A percentile compares a stretch with the other conserved stretches of the same genome.
These are phyloP conservation scores for Chernovozyma aurita DNA, from an alignment of 1,139 yeast genomes.

Conservation along the genomic window DNA sequence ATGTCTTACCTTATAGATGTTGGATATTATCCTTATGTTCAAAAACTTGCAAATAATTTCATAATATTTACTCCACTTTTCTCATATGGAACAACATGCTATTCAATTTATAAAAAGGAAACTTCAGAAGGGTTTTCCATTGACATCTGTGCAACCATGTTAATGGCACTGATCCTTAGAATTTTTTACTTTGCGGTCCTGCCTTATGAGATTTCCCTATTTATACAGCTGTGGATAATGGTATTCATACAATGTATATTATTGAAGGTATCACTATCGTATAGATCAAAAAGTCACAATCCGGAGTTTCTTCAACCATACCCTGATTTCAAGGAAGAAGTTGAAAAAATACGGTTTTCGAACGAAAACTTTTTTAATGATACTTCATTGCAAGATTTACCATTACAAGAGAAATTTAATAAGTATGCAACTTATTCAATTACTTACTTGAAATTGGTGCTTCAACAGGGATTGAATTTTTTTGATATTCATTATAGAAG, in stretches of 20 bases:
- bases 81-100: slow-evolving; percentile 80
- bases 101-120: slow-evolving; percentile 57
- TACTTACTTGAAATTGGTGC: slow-evolving; percentile 7
- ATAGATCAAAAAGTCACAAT: slow-evolving; percentile 45
- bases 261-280: slow-evolving; percentile 57
- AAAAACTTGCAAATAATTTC: slow-evolving; percentile 36
- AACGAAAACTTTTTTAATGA: slow-evolving; percentile 5
- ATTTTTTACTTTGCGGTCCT: slow-evolving; percentile 72
- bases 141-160: slow-evolving; percentile 89
- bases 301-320: slow-evolving; percentile 34
- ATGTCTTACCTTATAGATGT: slow-evolving; percentile 2
- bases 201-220: slow-evolving; percentile 72
- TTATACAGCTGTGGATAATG: slow-evolving; percentile 78
- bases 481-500: slow-evolving; percentile 69
- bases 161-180: slow-evolving; percentile 69
- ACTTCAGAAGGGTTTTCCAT: slow-evolving; percentile 77
- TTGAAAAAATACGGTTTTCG: slow-evolving; percentile 3
- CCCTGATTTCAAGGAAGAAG: slow-evolving; percentile 6
- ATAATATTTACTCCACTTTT: slow-evolving; percentile 76
- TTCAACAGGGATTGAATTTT: slow-evolving; percentile 41
- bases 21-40: slow-evolving; percentile 43
- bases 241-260: slow-evolving; percentile 65
- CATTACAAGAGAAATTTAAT: slow-evolving; percentile 3
- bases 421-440: slow-evolving; percentile 1
- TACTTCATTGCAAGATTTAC: background rate